Evolutionary conservation across 805 yeast species (phyloP), one percentile per base, ranked within the genome.

Genomic region (Kodamaea neixiangensis): DNA sequence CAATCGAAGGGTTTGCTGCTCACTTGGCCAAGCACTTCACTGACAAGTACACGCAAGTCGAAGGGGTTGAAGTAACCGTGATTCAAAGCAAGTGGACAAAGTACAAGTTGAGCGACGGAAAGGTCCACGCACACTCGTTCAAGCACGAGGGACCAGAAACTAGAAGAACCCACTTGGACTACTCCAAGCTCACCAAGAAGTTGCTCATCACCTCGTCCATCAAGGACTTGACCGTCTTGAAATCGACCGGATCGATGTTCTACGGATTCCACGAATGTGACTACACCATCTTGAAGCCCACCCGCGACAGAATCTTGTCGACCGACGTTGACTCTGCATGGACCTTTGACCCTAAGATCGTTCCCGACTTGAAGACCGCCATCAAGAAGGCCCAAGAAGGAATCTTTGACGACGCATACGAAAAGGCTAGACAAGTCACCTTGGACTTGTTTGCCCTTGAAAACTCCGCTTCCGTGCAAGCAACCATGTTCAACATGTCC

Each of bases 401-500:
- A 13, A 68, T 79, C 37, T 88, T 90, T 62, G 96, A 90, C 69
- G 49, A 65, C 7, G 80, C 87, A 29, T 88, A 78, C 68, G 66
- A 73, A n/a, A 63, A 67, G 11, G 94, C 89, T 15, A 80, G 89
- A 61, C 75, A 73, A 37, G 78, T 81, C 61, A 90, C 97, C 1
- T 77, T 91, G 61, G 86, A 82, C 49, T 77, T 78, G 52, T 92
- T 92, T 69, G 97, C 97, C 14, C 68, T 79, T 46, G 97, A 92
- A 70, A 83, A 89, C 69, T 89, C 96, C 7, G 83, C 97, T n/a
- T 87, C 96, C 20, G 97, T 92, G 44, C 97, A 92, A 75, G 97
- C 96, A 43, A 92, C 97, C 52, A 93, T 92, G 97, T 92, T 82
- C 78, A 88, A 90, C 78, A 92, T 92, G 94, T 79, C 88, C 37